Base-by-base conservation (phyloP, 129 eudicot genomes). In the Scalesia atractyloides region DNA sequence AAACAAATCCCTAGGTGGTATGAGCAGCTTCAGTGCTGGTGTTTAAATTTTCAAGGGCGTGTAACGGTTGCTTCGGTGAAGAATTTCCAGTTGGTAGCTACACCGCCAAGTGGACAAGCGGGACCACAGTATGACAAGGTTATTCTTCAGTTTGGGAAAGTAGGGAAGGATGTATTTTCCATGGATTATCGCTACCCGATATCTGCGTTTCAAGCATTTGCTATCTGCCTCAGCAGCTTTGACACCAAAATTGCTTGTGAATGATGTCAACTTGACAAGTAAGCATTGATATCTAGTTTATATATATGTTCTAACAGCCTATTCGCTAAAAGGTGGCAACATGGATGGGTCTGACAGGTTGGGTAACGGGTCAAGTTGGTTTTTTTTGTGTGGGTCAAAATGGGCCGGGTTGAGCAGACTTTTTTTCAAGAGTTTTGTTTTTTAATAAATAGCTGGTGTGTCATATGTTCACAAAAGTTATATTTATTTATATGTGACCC, bases 1-100 rank as follows among this genome's bases (percentile, higher is more conserved):
- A 77, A 94, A 90, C 73, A 94, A 90, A 81, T 64, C 89, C 97
- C 98, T 5, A 84, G 97, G 43, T 94, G 98, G 98, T 96, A 90
- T 59, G 97, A 90, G 74, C 97, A 90, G 70, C 96, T 94, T 61
- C 96, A 94, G 53, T 90, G 98, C 82, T 90, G 97, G 97, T 94
- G 98, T 50, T 81, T 90, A 62, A 94, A 94, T 64, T 94, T 94
- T 58, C 87, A 90, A 65, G 97, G 97, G 1, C 90, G 98, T 20
- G 98, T 94, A 15, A 90, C 97, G 0, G 89, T 94, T 69, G 98
- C 98, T 58, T 94, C 98, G 0, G 97, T 94, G 16, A 94, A 94
- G 61, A 93, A 93, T 79, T 93, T 93, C 76, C 98, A 93, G 86
- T 36, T 93, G 71, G 92, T 93, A 12, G 98, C 95, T 52, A 80